A percentile compares a stretch with the other conserved stretches of the same genome.
Evolutionary conservation across 495 filamentous ascomycete genomes (phyloP).

Genomic region (Lepraria neglecta): DNA sequence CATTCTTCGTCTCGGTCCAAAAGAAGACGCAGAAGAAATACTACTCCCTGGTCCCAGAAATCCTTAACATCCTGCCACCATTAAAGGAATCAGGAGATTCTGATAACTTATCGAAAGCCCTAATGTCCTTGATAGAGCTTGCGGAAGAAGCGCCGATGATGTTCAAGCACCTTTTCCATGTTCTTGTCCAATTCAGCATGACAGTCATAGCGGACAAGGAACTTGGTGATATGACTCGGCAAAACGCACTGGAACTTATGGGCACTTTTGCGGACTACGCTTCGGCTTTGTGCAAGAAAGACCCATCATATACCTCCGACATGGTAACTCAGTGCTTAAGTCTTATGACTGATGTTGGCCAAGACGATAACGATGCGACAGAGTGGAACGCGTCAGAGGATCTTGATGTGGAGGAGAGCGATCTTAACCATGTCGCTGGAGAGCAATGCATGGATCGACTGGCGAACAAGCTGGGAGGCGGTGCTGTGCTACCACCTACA

Average conservation of each 20-base stretch:
- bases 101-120: slow-evolving; percentile 79
- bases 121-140: slow-evolving; percentile 86
- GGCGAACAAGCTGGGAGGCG: slow-evolving; percentile 92
- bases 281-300: slow-evolving; percentile 89
- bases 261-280: slow-evolving; percentile 96
- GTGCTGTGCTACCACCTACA: slow-evolving; percentile 80
- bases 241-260: slow-evolving; percentile 95
- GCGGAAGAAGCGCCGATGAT: slow-evolving; percentile 88
- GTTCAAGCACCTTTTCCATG: slow-evolving; percentile 89
- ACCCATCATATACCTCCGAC: slow-evolving; percentile 77
- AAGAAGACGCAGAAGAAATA: slow-evolving; percentile 86
- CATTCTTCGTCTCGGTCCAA: slow-evolving; percentile 83
- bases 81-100: slow-evolving; percentile 85
- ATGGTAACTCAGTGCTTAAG: slow-evolving; percentile 99
- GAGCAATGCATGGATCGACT: slow-evolving; percentile 98
- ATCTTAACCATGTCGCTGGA: slow-evolving; percentile 94
- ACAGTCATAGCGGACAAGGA: slow-evolving; percentile 95
- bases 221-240: slow-evolving; percentile 76
- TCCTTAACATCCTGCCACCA: slow-evolving; percentile 87
- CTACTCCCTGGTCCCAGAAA: slow-evolving; percentile 73
- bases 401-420: slow-evolving; percentile 91
- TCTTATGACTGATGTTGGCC: slow-evolving; percentile 97
- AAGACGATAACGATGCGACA: slow-evolving; percentile 87
- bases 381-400: slow-evolving; percentile 95
- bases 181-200: slow-evolving; percentile 84